Conservation (phyloP, 1,284 basidiomycete species). For the Marasmius oreades region DNA sequence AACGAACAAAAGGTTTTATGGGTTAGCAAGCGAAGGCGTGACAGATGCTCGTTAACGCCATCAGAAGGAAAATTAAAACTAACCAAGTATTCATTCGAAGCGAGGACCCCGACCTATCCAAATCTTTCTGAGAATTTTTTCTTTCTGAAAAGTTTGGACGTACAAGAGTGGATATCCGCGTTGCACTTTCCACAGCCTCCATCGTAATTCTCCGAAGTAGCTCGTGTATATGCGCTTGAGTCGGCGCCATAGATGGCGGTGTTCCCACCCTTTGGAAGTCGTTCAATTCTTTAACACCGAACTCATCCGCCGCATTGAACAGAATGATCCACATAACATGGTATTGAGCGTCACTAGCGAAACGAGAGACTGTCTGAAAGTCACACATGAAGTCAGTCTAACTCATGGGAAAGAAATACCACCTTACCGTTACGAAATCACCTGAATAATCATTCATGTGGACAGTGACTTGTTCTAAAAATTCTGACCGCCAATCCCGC, state of each 20-base stretch:
- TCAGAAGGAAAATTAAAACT: slow-evolving; percentile 4
- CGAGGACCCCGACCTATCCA: slow-evolving; percentile 68
- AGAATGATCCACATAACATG: slow-evolving; percentile 87
- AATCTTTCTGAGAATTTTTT: not conserved
- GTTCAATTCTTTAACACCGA: slow-evolving; percentile 73
- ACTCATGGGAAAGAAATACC: not conserved
- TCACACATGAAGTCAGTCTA: slow-evolving; percentile 10
- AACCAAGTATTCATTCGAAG: slow-evolving; percentile 81
- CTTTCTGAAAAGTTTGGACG: slow-evolving; percentile 20
- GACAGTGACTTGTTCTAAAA: slow-evolving; percentile 77
- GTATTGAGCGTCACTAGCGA: slow-evolving; percentile 84
- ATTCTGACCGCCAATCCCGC: slow-evolving; percentile 72
- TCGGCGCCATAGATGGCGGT: slow-evolving; percentile 30
- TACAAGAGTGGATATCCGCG: slow-evolving; percentile 83
- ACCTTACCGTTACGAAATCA: slow-evolving; percentile 84
- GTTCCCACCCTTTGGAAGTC: slow-evolving; percentile 37
- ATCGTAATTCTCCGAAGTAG: slow-evolving; percentile 68
- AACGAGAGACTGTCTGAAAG: slow-evolving; percentile 43
- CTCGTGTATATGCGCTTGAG: slow-evolving; percentile 53
- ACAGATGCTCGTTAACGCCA: slow-evolving; percentile 11
- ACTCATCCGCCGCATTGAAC: slow-evolving; percentile 79
- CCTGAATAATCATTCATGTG: slow-evolving; percentile 78
- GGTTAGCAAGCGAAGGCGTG: not conserved
- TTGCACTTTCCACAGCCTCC: slow-evolving; percentile 80
- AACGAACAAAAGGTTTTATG: no score